These are phyloP conservation scores for Crithidia expoeki DNA, from an alignment of 208 protist species.

Conservation along the genomic window DNA sequence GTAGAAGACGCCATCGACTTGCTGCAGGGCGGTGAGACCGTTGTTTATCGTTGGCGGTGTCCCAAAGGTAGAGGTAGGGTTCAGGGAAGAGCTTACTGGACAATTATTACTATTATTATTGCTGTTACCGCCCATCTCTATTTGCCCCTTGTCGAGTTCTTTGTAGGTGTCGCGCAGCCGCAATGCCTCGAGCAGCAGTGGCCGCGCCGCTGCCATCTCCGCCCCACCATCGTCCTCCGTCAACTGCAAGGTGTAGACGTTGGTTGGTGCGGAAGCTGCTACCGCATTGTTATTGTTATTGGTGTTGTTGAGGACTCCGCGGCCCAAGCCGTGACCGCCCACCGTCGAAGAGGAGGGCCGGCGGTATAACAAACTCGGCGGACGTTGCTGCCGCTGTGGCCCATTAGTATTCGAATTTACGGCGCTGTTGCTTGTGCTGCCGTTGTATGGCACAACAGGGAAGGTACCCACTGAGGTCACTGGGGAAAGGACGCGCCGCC, in stretches of 20 bases:
- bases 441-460: not conserved
- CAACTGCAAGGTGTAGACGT: conserved; percentile 66
- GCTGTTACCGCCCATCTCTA: conserved; percentile 7
- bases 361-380: conserved; percentile 20
- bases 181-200: conserved; percentile 46
- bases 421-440: not conserved
- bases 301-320: not conserved
- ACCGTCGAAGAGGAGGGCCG: conserved; percentile 8
- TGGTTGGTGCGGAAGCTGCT: not conserved
- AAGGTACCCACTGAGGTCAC: not conserved
- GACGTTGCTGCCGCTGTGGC: conserved; percentile 4
- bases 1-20: conserved; percentile 67
- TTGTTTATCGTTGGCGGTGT: conserved; percentile 12
- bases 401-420: not conserved
- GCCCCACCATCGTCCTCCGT: conserved; percentile 77
- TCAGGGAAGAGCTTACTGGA: not conserved
- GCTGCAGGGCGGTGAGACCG: conserved; percentile 52
- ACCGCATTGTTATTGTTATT: not conserved
- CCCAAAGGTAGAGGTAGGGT: not conserved
- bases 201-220: conserved; percentile 70
- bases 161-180: conserved; percentile 76
- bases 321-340: not conserved
- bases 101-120: not conserved
- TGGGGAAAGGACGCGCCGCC: conserved; percentile 13
- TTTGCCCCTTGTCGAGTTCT: conserved; percentile 56